Evolutionary conservation across 140 eudicot species (phyloP).

Genomic region (Senecio squalidus): DNA sequence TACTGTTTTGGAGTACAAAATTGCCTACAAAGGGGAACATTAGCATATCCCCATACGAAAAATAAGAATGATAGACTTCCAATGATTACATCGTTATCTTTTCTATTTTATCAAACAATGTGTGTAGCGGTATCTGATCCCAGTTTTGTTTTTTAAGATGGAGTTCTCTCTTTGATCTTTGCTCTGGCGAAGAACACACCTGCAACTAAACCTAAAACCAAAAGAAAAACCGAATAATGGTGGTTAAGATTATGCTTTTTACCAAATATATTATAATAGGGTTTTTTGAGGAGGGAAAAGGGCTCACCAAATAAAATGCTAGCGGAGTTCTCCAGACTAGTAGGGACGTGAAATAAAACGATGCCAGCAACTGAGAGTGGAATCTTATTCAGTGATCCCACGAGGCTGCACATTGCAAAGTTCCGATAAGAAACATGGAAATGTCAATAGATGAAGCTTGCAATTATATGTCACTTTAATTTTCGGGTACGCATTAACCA

Average conservation of each 20-base stretch:
- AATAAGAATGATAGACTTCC: constrained; percentile 19
- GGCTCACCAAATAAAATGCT: constrained; percentile 78
- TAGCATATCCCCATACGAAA: not conserved
- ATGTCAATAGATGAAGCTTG: not conserved
- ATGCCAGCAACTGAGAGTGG: constrained; percentile 97
- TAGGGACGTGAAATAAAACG: constrained; percentile 78
- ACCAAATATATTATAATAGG: not conserved
- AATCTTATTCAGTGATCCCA: constrained; percentile 90
- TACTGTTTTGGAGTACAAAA: constrained; percentile 25
- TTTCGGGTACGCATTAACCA: not conserved
- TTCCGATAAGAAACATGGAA: constrained; percentile 12
- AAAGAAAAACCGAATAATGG: not conserved
- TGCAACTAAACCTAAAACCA: constrained; percentile 67
- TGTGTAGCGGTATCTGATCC: constrained; percentile 1
- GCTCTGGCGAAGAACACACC: constrained; percentile 97
- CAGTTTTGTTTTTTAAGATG: constrained; percentile 23
- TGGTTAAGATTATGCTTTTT: no score
- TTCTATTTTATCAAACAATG: constrained; percentile 11
- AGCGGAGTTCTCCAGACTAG: constrained; percentile 84
- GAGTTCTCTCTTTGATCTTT: constrained; percentile 57
- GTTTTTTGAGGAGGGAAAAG: constrained; percentile 1
- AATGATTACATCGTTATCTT: not conserved
- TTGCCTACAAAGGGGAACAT: constrained; percentile 16
- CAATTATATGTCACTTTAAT: not conserved
- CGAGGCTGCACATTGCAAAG: constrained; percentile 59